A percentile compares a stretch with the other conserved stretches of the same genome.
Evolutionary conservation across 179 eudicot genomes (phyloP).

Genomic region (Heliamphora pulchella): DNA sequence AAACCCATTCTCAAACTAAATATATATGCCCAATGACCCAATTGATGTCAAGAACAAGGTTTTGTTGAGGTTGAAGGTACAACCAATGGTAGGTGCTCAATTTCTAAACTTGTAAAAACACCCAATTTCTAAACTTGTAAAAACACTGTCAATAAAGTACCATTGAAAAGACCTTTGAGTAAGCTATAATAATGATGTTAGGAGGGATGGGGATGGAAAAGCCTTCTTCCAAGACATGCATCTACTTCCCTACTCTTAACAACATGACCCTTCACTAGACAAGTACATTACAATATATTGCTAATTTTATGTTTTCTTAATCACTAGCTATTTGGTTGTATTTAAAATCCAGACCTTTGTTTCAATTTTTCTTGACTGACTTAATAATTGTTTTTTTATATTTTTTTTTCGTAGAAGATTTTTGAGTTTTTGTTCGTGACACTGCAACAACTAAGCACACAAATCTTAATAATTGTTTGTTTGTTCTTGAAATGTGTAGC

Average conservation of each 20-base stretch:
- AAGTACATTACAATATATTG: neutral
- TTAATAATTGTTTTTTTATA: no score
- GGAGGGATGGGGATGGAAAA: neutral
- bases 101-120: no score
- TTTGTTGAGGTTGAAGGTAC: neutral
- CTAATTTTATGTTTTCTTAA: neutral
- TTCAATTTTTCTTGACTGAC: no score
- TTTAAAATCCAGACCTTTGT: neutral
- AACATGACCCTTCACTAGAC: neutral
- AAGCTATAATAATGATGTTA: neutral
- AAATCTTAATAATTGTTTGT: neutral
- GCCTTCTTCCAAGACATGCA: neutral
- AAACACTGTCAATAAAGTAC: neutral
- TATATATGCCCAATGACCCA: no score
- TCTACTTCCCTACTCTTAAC: neutral
- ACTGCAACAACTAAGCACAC: no score
- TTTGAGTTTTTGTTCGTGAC: no score
- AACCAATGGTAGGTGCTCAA: neutral
- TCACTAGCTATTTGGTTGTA: neutral
- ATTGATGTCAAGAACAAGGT: no score
- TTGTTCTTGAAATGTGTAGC: neutral
- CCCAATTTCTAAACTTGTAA: no score
- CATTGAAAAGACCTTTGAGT: constrained; percentile 1
- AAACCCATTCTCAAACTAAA: no score
- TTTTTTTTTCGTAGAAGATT: no score